Base-by-base conservation (phyloP, 768 basidiomycete genomes). In the Gymnopilus junonius region DNA sequence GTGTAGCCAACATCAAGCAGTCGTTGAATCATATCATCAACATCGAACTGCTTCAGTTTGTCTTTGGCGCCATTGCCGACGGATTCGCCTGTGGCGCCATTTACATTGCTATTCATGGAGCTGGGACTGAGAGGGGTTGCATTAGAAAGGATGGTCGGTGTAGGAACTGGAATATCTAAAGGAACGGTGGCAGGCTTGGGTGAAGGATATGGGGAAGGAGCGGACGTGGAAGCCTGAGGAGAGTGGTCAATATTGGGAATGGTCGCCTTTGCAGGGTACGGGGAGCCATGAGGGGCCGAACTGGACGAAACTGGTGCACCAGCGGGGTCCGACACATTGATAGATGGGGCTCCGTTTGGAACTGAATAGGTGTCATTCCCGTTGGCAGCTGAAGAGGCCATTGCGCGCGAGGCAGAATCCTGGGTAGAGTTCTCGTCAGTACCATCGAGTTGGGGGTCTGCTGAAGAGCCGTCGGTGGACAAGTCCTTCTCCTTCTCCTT, bases 11-110 rank as follows among this genome's bases (percentile, higher is more conserved):
- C 95, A 69, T 98, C 96, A 67, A 99, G 83, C 48, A 99, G 85
- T 55, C 97, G 89, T 73, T 92, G 90, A 72, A 99, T 99, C 93
- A 99, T 97, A 76, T 98, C 96, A 77, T 99, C 97, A 61, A 99
- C 88, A 76, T 99, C 97, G 69, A 98, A 82, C 48, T 86, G 87
- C 73, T 84, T 88, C 62, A 81, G 79, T 76, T 83, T 89, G 58
- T 85, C 86, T 75, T 86, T 89, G 66, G 78, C 71, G 55, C 77
- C 78, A 58, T 81, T 84, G 58, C 78, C 77, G 17, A 76, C 65
- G 20, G 80, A 74, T 48, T 83, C 82, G 48, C 80, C 82, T 34
- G 72, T 77, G 21, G 75, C 73, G 37, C 75, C 73, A 64, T 71
- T 79, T 20, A 75, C 74, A 65, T 73, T 80, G 64, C 75, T 80